Evolutionary conservation across 106 monocot genomes (phyloP), one percentile per base, ranked within the genome.

Genomic region (Vanilla planifolia): DNA sequence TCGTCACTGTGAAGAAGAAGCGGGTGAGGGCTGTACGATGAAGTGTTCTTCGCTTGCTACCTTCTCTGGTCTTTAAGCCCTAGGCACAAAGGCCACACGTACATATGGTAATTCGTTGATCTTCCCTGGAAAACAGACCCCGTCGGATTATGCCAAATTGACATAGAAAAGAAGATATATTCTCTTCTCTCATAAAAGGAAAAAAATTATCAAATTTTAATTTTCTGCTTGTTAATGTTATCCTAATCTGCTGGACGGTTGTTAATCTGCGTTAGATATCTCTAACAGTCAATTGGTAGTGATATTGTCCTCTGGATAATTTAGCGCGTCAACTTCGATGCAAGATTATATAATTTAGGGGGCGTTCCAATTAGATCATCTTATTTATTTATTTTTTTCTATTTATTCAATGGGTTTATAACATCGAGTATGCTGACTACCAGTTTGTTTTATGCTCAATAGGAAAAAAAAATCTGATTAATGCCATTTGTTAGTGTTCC

Each of bases 61-160:
- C 81, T 93, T 21, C 92, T 93, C 42, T 69, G 60, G 47, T 93
- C 92, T n/a, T 58, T 77, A 26, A 80, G 92, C 78, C 84, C 87
- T 67, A 78, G 87, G 41, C 71, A 61, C 65, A 88, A 82, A 46
- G 78, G 84, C 62, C 76, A 51, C 60, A 84, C 92, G 37, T 93
- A 93, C 51, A 93, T 88, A 19, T 84, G 92, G 92, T 92, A 57
- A 43, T 27, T 53, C 20, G 47, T 11, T 15, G 1, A 9, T 36
- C 29, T 23, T 30, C 53, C 15, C 16, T 55, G 5, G 30, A 55
- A 55, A 30, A 9, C 11, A 1, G 10, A 50, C 11, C 24, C 0
- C n/a, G 0, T 50, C 22, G 50, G 26, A 13, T 50, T 48, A 9
- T 25, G 2, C 15, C 15, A 51, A 11, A 28, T 6, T 53, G 29